Evolutionary conservation across 768 basidiomycete species (phyloP).

Genomic region (Mycena metata): DNA sequence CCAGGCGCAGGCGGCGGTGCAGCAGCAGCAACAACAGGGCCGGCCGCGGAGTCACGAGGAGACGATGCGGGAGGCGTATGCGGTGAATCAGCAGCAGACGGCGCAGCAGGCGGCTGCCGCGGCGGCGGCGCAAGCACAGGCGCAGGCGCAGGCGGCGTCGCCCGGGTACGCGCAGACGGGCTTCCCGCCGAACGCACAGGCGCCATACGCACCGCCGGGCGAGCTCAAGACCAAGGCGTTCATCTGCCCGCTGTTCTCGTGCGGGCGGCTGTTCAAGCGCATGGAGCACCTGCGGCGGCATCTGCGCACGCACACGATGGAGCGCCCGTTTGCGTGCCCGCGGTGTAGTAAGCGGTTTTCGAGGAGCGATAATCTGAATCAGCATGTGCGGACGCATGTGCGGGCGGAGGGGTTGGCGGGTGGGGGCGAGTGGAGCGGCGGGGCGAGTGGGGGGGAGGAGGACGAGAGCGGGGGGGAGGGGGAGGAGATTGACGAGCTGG

Average conservation of each 20-base stretch:
- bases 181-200: conserved; percentile 13
- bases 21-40: conserved; percentile 29
- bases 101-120: conserved; percentile 29
- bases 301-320: conserved; percentile 90
- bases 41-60: conserved; percentile 50
- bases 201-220: conserved; percentile 10
- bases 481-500: conserved; percentile 45
- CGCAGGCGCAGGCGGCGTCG: conserved; percentile 21
- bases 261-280: conserved; percentile 89
- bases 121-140: conserved; percentile 44
- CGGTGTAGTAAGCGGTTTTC: conserved; percentile 87
- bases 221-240: conserved; percentile 72
- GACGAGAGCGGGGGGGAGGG: conserved; percentile 45
- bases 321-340: conserved; percentile 83
- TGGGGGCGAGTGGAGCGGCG: conserved; percentile 43
- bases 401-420: conserved; percentile 51
- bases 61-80: conserved; percentile 49
- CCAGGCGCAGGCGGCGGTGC: not conserved
- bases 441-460: conserved; percentile 46
- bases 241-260: conserved; percentile 87
- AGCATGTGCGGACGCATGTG: conserved; percentile 88
- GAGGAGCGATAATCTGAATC: conserved; percentile 88
- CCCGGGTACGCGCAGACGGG: conserved; percentile 19
- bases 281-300: conserved; percentile 94
- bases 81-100: conserved; percentile 43